Evolutionary conservation across 23 red algal genomes (phyloP), one percentile per base, ranked within the genome.

Genomic region (Chondrus crispus): DNA sequence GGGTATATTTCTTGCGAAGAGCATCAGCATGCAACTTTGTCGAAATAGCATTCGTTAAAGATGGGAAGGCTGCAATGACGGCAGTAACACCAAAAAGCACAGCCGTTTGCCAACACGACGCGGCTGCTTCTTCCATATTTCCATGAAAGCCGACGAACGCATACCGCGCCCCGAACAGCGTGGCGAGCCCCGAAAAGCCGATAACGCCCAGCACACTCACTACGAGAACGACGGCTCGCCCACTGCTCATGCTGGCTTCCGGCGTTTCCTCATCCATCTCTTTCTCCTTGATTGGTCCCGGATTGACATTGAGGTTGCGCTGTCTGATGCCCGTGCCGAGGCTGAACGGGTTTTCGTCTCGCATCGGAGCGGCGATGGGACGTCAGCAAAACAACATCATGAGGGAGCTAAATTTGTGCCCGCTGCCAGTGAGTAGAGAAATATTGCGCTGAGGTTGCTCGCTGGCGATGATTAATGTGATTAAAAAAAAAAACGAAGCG

Each of bases 31-130:
- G 78, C 22, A 29, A 69, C 74, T 73, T 63, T 6, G 87, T 30
- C 26, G 18, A 75, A 38, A 90, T 45, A 2, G 62, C 50, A 38
- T 55, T 19, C 36, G 44, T 81, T 5, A 90, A 19, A 19, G 87
- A 81, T 63, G 87, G 87, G n/a, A 81, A 62, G 28, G 52, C 74
- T 47, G 87, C 29, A 35, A 55, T 16, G 37, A 68, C 37, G 73
- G 87, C 87, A 29, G 80, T 66, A 26, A 90, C 72, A 16, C 16
- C 71, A 90, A 90, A 90, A 22, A 90, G 52, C 6, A 52, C 30
- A 1, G 87, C 87, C 5, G 87, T 90, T 57, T 90, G 87, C 74
- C 87, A 80, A 53, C 87, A 90, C 2, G 87, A 80, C 62, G 87
- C 26, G 48, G 87, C 72, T 2, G 87, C 87, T 37, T 90, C 71